Evolutionary conservation across 768 basidiomycete species (phyloP).

Genomic region (Rossbeevera mucosa): DNA sequence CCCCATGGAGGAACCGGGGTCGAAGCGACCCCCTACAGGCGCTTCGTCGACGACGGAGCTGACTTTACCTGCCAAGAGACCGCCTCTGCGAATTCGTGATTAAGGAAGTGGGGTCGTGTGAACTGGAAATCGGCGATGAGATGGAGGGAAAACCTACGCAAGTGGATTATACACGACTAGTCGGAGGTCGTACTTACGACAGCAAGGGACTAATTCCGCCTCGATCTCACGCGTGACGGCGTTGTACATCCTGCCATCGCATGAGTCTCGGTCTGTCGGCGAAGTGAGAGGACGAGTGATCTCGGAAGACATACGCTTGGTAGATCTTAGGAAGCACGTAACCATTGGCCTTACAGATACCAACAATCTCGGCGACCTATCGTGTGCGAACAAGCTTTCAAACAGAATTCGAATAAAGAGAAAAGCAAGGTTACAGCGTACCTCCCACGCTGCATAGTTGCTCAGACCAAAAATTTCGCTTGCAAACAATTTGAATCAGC

Average conservation of each 20-base stretch:
- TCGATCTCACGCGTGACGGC: slow-evolving; percentile 46
- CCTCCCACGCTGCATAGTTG: slow-evolving; percentile 57
- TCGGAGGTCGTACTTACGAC: slow-evolving; percentile 53
- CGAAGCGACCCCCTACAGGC: slow-evolving; percentile 40
- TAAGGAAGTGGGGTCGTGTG: neutral
- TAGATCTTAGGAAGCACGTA: slow-evolving; percentile 55
- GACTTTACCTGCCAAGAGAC: slow-evolving; percentile 44
- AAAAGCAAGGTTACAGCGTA: slow-evolving; percentile 10
- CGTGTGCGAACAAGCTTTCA: neutral
- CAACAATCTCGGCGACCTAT: slow-evolving; percentile 56
- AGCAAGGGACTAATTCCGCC: slow-evolving; percentile 50
- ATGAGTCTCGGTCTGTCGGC: neutral
- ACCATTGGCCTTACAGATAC: slow-evolving; percentile 50
- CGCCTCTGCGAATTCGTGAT: slow-evolving; percentile 2
- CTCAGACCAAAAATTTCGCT: slow-evolving; percentile 61
- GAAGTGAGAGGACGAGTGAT: neutral
- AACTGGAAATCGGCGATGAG: neutral
- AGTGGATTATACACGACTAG: slow-evolving; percentile 57
- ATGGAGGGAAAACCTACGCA: slow-evolving; percentile 30
- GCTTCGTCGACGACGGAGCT: slow-evolving; percentile 28
- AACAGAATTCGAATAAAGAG: neutral
- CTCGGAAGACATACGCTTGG: slow-evolving; percentile 36
- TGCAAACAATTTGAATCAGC: neutral
- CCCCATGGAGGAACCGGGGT: slow-evolving; percentile 35
- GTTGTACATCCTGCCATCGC: slow-evolving; percentile 39